Evolutionary conservation across 2,329 filamentous ascomycete species (phyloP), one percentile per base, ranked within the genome.

Genomic region (Neodidymelliopsis sp.): DNA sequence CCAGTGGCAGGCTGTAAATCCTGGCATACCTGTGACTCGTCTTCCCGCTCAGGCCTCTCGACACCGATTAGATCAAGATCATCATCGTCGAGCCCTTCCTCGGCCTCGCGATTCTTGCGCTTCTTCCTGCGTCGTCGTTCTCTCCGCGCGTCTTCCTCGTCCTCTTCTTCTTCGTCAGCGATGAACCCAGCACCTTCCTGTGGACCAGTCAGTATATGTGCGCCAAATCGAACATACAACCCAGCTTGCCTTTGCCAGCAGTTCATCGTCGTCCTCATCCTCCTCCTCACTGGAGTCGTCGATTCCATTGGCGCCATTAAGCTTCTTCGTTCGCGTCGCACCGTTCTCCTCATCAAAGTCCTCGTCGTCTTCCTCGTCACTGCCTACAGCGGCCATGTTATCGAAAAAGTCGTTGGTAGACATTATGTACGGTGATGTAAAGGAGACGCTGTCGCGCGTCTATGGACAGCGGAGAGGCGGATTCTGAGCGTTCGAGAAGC

Each of bases 151-250:
- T 81, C 87, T 41, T 88, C 84, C 23, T 86, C 85, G 37, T 86
- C 83, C 36, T 88, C 88, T 52, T 90, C 88, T 54, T 93, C 91
- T 66, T 96, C 92, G 66, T 96, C 91, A 56, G 96, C 91, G 59
- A 99, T 97, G 76, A 97, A 99, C 19, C 92, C 93, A 78, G 96
- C 91, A 41, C 89, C 89, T 58, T 96, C 84, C 91, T 96, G 46
- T 35, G 5, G 13, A 51, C 18, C 27, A 31, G 53, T 68, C 43
- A 68, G 64, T 48, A 51, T 19, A 15, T 7, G 18, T 19, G 9
- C 15, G 24, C 20, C 45, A 29, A 15, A 10, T 22, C 36, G 12
- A 31, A 18, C 28, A 42, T 57, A 54, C 56, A 62, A 66, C 54
- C 33, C 22, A 34, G 48, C 69, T 61, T 65, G 66, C 69, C 58